phyloP scores from a whole-genome alignment of 2,329 filamentous ascomycete genomes.

The Fusarium robinianum region DNA sequence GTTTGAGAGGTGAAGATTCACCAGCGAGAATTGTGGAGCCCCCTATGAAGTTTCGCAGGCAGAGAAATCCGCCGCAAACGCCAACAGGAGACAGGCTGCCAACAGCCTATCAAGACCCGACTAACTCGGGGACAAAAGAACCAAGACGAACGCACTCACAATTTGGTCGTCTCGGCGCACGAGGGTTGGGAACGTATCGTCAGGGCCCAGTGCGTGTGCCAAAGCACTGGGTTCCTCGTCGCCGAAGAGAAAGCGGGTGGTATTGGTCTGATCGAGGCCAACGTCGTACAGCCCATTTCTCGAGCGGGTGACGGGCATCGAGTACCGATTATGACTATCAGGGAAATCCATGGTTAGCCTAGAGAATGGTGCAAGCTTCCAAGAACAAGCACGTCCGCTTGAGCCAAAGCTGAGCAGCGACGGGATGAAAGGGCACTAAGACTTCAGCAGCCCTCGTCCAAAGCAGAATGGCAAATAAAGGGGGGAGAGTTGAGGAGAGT shows the following conservation, averaged over 20 bases:
- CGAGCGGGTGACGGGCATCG: conserved; percentile 82
- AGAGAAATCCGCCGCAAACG: background rate
- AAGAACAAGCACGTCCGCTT: background rate
- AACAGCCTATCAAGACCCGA: background rate
- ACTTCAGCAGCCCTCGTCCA: no score
- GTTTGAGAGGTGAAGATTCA: conserved; percentile 23
- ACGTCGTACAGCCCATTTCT: conserved; percentile 70
- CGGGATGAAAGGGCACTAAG: conserved; percentile 8
- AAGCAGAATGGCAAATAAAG: no score
- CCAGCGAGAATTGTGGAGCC: conserved; percentile 31
- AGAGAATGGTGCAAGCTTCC: background rate
- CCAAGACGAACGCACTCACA: conserved; percentile 50
- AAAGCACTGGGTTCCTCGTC: conserved; percentile 69
- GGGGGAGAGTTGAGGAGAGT: no score
- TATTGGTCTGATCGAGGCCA: conserved; percentile 81
- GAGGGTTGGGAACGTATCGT: conserved; percentile 87
- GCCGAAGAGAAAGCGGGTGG: conserved; percentile 82
- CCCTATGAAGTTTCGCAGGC: conserved; percentile 10
- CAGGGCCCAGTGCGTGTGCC: conserved; percentile 60
- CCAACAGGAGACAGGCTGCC: background rate
- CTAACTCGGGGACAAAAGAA: background rate
- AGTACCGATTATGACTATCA: conserved; percentile 81
- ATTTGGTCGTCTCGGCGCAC: conserved; percentile 66
- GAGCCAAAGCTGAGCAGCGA: conserved; percentile 1
- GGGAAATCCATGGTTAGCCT: conserved; percentile 30